Conservation (phyloP, 129 eudicot genomes). For the Solidago caesia region DNA sequence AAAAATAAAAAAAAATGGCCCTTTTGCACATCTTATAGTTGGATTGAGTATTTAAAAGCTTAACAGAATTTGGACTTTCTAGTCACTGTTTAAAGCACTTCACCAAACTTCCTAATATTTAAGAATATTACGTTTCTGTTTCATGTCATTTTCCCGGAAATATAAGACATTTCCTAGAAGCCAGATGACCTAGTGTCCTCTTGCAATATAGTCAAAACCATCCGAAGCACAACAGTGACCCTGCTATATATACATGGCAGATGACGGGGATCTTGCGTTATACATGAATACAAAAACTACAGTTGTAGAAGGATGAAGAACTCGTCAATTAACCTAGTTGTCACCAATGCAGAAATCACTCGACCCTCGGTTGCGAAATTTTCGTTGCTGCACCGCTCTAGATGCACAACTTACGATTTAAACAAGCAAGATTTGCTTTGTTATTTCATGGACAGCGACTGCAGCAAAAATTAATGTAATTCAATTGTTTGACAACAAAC, state of each 20-base stretch:
- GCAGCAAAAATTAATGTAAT: not conserved
- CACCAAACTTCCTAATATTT: no score
- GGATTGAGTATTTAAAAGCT: no score
- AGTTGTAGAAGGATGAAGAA: not conserved
- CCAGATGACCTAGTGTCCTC: no score
- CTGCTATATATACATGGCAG: no score
- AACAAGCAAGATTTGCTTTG: conserved; percentile 9
- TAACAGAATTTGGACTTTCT: no score
- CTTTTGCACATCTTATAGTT: no score
- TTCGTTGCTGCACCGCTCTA: not conserved
- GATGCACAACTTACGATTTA: conserved; percentile 25
- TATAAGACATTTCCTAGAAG: no score
- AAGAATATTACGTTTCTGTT: no score
- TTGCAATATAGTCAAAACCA: not conserved
- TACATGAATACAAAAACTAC: not conserved
- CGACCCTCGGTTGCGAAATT: not conserved
- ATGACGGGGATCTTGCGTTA: no score
- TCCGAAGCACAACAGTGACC: not conserved
- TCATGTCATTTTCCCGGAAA: no score
- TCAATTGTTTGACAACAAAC: not conserved
- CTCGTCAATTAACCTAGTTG: not conserved
- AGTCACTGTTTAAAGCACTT: no score
- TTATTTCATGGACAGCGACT: conserved; percentile 7
- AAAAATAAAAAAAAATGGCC: no score
- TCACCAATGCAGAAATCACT: conserved; percentile 16